Percentiles rank a stretch among this genome's conserved stretches.
Conservation (phyloP, 441 rosid genomes). For the Eruca vesicaria region DNA sequence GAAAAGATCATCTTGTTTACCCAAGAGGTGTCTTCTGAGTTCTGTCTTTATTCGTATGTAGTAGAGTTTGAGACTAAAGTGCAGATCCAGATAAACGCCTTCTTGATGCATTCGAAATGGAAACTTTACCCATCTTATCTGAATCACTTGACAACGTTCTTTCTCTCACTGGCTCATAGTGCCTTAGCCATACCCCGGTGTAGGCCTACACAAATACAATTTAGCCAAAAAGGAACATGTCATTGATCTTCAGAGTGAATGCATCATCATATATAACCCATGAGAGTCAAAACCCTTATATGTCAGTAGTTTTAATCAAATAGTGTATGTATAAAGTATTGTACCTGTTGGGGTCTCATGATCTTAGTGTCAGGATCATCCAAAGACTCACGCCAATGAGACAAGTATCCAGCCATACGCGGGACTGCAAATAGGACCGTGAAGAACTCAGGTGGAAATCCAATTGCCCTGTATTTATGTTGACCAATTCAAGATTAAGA, state of each 20-base stretch:
- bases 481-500: constrained; percentile 5
- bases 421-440: constrained; percentile 95
- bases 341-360: constrained; percentile 98
- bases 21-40: constrained; percentile 4
- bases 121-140: constrained; percentile 68
- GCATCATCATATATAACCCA: neutral
- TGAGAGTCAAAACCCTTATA: neutral
- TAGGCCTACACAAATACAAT: constrained; percentile 56
- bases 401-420: constrained; percentile 96
- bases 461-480: constrained; percentile 73
- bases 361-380: constrained; percentile 98
- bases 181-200: constrained; percentile 86
- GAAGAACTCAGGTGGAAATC: constrained; percentile 97
- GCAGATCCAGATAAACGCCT: constrained; percentile 84
- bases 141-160: constrained; percentile 43
- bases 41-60: constrained; percentile 12
- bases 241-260: neutral
- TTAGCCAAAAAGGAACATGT: neutral
- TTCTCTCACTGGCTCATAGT: constrained; percentile 66
- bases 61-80: constrained; percentile 13
- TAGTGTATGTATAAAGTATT: neutral
- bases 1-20: constrained; percentile 10
- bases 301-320: neutral
- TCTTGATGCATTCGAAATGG: constrained; percentile 84
- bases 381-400: constrained; percentile 94